Evolutionary conservation across 495 filamentous ascomycete species (phyloP), one percentile per base, ranked within the genome.

Genomic region (Podospora australis): DNA sequence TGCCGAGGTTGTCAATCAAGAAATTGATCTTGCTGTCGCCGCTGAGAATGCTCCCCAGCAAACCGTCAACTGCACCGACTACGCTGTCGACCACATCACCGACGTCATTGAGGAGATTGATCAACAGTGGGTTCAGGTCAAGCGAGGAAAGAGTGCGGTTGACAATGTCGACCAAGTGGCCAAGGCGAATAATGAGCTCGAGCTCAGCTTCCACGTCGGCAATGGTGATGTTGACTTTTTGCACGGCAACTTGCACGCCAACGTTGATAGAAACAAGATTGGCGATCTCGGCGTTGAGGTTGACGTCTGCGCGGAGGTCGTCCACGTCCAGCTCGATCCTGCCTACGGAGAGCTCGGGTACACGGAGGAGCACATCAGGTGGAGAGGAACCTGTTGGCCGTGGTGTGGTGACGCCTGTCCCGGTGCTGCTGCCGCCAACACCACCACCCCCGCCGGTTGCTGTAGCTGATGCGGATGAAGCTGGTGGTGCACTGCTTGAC

Each of bases 221-320:
- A 42, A 81, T 81, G 23, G 76, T 81, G 54, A 81, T 68, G 62
- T 79, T 81, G 54, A 81, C 67, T 49, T 78, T 79, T 17, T 66
- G 59, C 24, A 81, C 58, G 9, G 68, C 70, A 16, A 79, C 57
- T 22, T 66, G 61, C 2, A 81, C 69, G 21, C 77, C 77, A 0
- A 75, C 78, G 55, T 81, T 80, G 56, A 81, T 62, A 8, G 62
- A 61, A 5, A 81, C 78, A 3, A 81, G 64, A 20, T 64, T 66
- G 13, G 76, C 78, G 21, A 81, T 64, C 30, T 77, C 65, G 42
- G 78, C 77, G 32, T 75, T 76, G 1, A 81, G 59, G 50, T 78
- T 79, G 55, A 81, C 58, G 44, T 80, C 74, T 3, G 75, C 77
- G 47, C 67, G 62, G 7, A 78, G 57, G 54, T 78, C 68, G 45